phyloP scores from a whole-genome alignment of 805 yeast genomes.

The Candida khao-thaluensis region DNA sequence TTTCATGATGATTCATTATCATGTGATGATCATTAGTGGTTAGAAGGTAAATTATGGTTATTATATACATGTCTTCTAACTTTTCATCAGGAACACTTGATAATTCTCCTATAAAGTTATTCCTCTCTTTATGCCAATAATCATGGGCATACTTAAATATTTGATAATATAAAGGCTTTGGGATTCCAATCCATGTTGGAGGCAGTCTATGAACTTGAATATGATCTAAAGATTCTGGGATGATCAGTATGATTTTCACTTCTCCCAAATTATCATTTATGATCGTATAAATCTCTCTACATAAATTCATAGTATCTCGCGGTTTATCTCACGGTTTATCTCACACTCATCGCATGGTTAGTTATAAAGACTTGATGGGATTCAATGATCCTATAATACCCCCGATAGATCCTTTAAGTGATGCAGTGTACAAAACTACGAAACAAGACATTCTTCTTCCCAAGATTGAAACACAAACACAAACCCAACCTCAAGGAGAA shows the following conservation, averaged over 20 bases:
- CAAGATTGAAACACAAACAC: background rate
- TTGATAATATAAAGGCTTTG: conserved; percentile 27
- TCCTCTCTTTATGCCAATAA: conserved; percentile 22
- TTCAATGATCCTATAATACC: conserved; percentile 19
- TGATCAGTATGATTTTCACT: conserved; percentile 2
- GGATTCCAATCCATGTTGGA: conserved; percentile 31
- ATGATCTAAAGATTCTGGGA: background rate
- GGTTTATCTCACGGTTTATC: background rate
- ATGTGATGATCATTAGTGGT: conserved; percentile 42
- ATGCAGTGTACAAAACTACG: conserved; percentile 28
- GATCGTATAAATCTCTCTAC: background rate
- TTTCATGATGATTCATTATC: conserved; percentile 29
- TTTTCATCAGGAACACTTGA: background rate
- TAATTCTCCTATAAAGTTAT: conserved; percentile 2
- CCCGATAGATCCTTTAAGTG: conserved; percentile 31
- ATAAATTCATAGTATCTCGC: background rate
- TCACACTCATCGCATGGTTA: conserved; percentile 2
- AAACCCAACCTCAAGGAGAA: background rate
- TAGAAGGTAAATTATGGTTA: conserved; percentile 33
- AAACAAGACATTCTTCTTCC: conserved; percentile 25
- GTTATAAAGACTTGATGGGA: conserved; percentile 12
- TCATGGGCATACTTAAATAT: conserved; percentile 34
- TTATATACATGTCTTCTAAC: conserved; percentile 22
- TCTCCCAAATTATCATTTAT: conserved; percentile 4
- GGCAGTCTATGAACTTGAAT: conserved; percentile 12